Evolutionary conservation across 108 stramenopile genomes (phyloP), one percentile per base, ranked within the genome.

Genomic region (Conticribra guillardii): DNA sequence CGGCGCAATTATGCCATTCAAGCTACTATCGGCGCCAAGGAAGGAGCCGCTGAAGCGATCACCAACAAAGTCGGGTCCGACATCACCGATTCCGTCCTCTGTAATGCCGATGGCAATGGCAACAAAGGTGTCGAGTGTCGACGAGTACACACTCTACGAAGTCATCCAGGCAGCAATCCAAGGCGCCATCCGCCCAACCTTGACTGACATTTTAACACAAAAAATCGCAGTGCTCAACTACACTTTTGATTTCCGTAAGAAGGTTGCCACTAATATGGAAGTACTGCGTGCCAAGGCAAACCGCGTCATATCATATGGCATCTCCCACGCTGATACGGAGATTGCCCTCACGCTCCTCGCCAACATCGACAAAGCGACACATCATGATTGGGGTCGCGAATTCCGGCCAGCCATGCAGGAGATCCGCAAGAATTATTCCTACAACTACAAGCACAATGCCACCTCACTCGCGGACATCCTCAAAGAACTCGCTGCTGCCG

Each of bases 211-310:
- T 4, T 18, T 37, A 2, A 19, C 15, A 4, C 31, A 59, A 59
- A 16, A 34, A 3, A 17, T 59, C 11, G 33, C 7, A 4, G 33
- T 37, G 2, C 31, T 59, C 58, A 59, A 2, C 58, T 18, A 34
- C 11, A 18, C 31, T 5, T 59, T 37, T 19, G 33, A 59, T 19
- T 19, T 16, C 22, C 54, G 54, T 27, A 55, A 51, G n/a, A n/a
- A n/a, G n/a, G n/a, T n/a, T n/a, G n/a, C n/a, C n/a, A 54, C 54
- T 2, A 59, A 59, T 37, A 3, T 59, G 31, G 58, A 59, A 18
- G 21, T 59, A 9, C 58, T 37, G 17, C 7, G 37, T 7, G 58
- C 58, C 31, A 37, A 17, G 2, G 33, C 58, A 3, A 33, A 30
- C 15, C 9, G 37, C 19, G 33, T 37, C 2, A 3, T 4, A 4